Evolutionary conservation across 2,329 filamentous ascomycete species (phyloP).

Genomic region (Venturia oleaginea): DNA sequence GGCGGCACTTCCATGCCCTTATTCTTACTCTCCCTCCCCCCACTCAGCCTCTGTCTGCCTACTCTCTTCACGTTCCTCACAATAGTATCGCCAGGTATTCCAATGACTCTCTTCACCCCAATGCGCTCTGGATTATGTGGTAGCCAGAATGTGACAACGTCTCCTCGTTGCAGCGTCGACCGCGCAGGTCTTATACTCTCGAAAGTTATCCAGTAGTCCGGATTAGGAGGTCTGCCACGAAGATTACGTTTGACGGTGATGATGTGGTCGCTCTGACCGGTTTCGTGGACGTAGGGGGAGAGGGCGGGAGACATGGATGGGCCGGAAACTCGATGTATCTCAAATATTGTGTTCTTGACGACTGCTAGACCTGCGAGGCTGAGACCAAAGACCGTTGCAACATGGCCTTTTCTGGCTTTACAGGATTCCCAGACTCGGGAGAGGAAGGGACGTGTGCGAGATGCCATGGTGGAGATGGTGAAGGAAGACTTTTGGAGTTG

Average conservation of each 20-base stretch:
- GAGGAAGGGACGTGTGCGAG: neutral
- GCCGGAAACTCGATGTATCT: slow-evolving; percentile 24
- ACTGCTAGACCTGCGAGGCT: neutral
- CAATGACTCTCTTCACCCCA: slow-evolving; percentile 76
- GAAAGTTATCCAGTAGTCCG: neutral
- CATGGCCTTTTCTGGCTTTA: neutral
- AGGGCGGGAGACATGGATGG: slow-evolving; percentile 38
- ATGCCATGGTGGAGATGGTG: neutral
- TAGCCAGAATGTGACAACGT: slow-evolving; percentile 36
- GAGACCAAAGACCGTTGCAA: neutral
- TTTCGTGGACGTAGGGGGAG: slow-evolving; percentile 31
- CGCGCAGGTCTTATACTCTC: neutral
- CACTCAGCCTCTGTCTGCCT: slow-evolving; percentile 27
- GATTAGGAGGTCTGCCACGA: neutral
- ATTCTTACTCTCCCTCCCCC: slow-evolving; percentile 36
- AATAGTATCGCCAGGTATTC: slow-evolving; percentile 69
- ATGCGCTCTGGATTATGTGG: slow-evolving; percentile 60
- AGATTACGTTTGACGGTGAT: neutral
- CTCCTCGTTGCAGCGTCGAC: slow-evolving; percentile 30
- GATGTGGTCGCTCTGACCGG: slow-evolving; percentile 27
- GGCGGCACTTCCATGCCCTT: slow-evolving; percentile 18
- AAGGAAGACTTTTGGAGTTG: neutral
- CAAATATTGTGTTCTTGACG: neutral
- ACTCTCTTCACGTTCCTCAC: slow-evolving; percentile 42
- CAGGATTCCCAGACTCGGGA: neutral